Evolutionary conservation across 345 rosid species (phyloP).

Genomic region (Ricinus communis): DNA sequence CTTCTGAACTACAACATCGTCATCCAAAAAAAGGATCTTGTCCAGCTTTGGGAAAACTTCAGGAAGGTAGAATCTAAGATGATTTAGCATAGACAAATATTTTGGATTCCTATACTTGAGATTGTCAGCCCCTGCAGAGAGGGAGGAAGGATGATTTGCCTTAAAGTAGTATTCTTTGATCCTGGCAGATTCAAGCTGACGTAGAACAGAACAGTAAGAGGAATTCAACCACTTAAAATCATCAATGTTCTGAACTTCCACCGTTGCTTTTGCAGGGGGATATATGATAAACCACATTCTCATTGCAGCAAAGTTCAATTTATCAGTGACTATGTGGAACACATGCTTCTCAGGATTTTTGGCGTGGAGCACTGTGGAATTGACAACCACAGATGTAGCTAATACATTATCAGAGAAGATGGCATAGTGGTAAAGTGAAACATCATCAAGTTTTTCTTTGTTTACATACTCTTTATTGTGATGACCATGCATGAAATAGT

Average conservation of each 20-base stretch:
- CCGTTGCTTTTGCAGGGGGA: conserved; percentile 56
- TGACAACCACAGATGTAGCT: conserved; percentile 94
- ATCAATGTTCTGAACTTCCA: conserved; percentile 69
- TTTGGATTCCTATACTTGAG: conserved; percentile 88
- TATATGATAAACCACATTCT: conserved; percentile 73
- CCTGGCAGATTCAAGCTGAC: conserved; percentile 84
- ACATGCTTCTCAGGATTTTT: conserved; percentile 80
- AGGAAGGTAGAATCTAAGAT: conserved; percentile 85
- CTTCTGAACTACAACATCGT: conserved; percentile 87
- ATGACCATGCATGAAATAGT: conserved; percentile 59
- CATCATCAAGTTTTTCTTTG: conserved; percentile 61
- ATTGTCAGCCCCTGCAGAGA: conserved; percentile 64
- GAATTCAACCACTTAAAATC: conserved; percentile 85
- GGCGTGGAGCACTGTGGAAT: conserved; percentile 74
- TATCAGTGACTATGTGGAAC: conserved; percentile 93
- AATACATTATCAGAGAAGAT: conserved; percentile 93
- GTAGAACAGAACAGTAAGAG: conserved; percentile 77
- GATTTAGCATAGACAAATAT: conserved; percentile 83
- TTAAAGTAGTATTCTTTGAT: conserved; percentile 81
- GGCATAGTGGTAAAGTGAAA: conserved; percentile 86
- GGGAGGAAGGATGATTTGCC: conserved; percentile 68
- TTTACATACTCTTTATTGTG: conserved; percentile 38
- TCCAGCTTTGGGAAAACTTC: conserved; percentile 78
- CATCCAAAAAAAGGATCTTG: conserved; percentile 77
- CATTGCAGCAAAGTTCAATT: conserved; percentile 71